Percentiles rank a stretch among this genome's conserved stretches.
Evolutionary conservation across 2,329 filamentous ascomycete genomes (phyloP).

Genomic region (Akanthomyces uredinophilus): DNA sequence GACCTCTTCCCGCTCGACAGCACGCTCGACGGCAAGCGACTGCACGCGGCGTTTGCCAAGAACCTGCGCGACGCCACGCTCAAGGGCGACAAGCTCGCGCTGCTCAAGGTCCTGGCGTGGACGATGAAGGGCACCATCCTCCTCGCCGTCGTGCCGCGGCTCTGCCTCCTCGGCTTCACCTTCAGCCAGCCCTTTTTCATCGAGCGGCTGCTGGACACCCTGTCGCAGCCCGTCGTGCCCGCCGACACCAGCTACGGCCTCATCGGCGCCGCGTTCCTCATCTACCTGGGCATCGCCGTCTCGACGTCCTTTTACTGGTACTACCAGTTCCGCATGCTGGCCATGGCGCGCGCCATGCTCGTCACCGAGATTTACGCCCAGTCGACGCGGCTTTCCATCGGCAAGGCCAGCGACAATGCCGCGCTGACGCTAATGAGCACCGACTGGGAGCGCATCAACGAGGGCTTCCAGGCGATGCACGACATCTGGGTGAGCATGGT

Average conservation of each 20-base stretch:
- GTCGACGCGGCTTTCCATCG: slow-evolving; percentile 27
- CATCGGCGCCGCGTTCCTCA: slow-evolving; percentile 35
- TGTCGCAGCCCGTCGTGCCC: slow-evolving; percentile 15
- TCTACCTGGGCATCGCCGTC: slow-evolving; percentile 37
- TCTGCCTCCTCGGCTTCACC: slow-evolving; percentile 35
- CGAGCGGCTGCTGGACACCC: slow-evolving; percentile 27
- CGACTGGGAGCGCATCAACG: slow-evolving; percentile 28
- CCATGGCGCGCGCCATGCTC: slow-evolving; percentile 30
- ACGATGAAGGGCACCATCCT: slow-evolving; percentile 30
- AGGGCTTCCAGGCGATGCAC: slow-evolving; percentile 21
- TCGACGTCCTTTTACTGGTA: slow-evolving; percentile 37
- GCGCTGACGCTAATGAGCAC: slow-evolving; percentile 31
- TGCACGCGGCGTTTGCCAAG: background rate
- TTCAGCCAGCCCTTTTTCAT: slow-evolving; percentile 42
- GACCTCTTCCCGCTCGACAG: slow-evolving; percentile 33
- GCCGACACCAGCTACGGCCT: slow-evolving; percentile 35
- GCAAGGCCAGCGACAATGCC: slow-evolving; percentile 25
- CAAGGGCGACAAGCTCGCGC: slow-evolving; percentile 13
- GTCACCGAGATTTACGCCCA: slow-evolving; percentile 30
- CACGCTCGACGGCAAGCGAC: slow-evolving; percentile 19
- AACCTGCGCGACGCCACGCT: background rate
- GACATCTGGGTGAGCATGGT: slow-evolving; percentile 26
- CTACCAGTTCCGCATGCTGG: slow-evolving; percentile 28
- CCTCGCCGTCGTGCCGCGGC: slow-evolving; percentile 31
- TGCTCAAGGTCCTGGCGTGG: slow-evolving; percentile 26